Base-by-base conservation (phyloP, 371 early-diverging fungal genomes). In the Rhizopus arrhizus region DNA sequence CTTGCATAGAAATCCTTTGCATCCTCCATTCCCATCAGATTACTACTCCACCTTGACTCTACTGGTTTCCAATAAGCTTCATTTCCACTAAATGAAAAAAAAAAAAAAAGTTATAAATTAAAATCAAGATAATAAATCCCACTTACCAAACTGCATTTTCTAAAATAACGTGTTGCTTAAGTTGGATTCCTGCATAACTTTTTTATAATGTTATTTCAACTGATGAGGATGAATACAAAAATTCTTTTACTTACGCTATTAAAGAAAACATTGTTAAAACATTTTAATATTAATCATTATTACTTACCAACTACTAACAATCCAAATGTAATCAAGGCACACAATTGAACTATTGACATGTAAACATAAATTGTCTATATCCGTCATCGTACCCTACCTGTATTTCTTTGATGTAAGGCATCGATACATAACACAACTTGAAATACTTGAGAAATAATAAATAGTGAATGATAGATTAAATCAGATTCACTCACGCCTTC, bases 401-500 rank as follows among this genome's bases (percentile, higher is more conserved):
- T 81, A 52, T 81, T 81, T 61, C 74, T 61, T 32, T 74, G 75
- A 47, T 72, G 64, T 6, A 81, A 69, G 3, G 81, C 81, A 52
- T 81, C 81, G 5, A 70, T 48, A 56, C 78, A 77, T 2, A 81
- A 61, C 4, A 76, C 49, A 0, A 81, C 72, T 62, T 81, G 81
- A 33, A 81, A 81, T 3, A 70, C 75, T 52, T 81, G 81, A 47
- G 74, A 49, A 28, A 76, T 71, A 45, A 81, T 81, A 54, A 81
- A 81, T 3, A 81, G 56, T 3, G 71, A 66, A 53, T 81, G 81
- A 46, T 81, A 81, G 16, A 81, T 81, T 35, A 81, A 65, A 68
- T 81, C 81, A n/a, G 81, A 78, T 56, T 78, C 78, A 38, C 75
- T 75, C 15, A 78, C 75, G 58, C 78, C 78, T 59, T 62, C 50